Conservation (phyloP, 192 early-diverging fungal species). For the Backusella luteola region DNA sequence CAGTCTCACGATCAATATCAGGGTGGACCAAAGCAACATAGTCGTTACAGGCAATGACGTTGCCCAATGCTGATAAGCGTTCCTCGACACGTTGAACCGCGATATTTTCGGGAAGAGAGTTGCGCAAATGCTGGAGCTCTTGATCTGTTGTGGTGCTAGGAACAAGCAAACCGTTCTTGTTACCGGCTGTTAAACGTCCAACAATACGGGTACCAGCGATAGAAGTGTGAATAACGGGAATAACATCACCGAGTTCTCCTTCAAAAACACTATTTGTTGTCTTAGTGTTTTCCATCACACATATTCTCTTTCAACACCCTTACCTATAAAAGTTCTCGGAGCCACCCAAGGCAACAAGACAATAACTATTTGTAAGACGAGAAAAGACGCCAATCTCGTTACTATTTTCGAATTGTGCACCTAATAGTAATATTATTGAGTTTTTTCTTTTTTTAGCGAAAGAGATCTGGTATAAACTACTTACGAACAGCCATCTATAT, state of each 20-base stretch:
- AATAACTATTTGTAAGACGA: constrained; percentile 97
- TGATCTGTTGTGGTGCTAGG: constrained; percentile 96
- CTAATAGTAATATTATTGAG: constrained; percentile 26
- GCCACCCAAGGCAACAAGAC: constrained; percentile 94
- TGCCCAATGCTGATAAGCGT: constrained; percentile 94
- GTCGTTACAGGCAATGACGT: constrained; percentile 99
- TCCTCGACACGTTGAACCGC: constrained; percentile 97
- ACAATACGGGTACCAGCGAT: constrained; percentile 97
- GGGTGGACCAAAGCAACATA: constrained; percentile 98
- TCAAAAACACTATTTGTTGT: constrained; percentile 78
- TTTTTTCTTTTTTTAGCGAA: background rate
- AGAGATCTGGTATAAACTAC: background rate
- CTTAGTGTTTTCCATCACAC: background rate
- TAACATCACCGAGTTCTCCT: constrained; percentile 89
- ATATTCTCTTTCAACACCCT: background rate
- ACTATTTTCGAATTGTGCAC: constrained; percentile 98
- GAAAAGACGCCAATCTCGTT: constrained; percentile 99
- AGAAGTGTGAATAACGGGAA: constrained; percentile 95
- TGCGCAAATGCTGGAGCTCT: constrained; percentile 96
- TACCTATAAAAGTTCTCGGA: constrained; percentile 99
- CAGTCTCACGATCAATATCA: constrained; percentile 97
- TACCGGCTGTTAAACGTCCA: constrained; percentile 92
- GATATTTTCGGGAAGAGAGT: constrained; percentile 91
- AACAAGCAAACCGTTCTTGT: constrained; percentile 91
- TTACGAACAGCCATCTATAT: constrained; percentile 6